phyloP scores from a whole-genome alignment of 148 eudicot genomes.

The Chenopodium berlandieri region DNA sequence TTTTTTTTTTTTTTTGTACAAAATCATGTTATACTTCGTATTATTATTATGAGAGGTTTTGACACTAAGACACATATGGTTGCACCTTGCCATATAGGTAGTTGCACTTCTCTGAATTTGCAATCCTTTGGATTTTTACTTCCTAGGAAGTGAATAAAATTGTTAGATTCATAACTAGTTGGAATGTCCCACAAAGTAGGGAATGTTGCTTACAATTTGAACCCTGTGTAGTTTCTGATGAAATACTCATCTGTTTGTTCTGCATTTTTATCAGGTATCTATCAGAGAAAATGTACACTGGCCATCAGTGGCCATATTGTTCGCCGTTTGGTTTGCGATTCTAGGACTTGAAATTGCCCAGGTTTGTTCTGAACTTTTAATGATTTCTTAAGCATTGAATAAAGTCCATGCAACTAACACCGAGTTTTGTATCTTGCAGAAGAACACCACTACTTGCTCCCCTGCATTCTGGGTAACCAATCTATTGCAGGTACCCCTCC shows the following conservation, averaged over 20 bases:
- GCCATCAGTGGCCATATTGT: conserved; percentile 43
- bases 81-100: too few relatives aligned
- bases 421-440: conserved; percentile 35
- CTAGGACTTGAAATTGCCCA: conserved; percentile 46
- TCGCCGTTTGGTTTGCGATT: conserved; percentile 48
- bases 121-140: too few relatives aligned
- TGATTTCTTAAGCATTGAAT: background rate
- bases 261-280: conserved; percentile 28
- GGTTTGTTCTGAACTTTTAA: conserved; percentile 20
- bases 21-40: too few relatives aligned
- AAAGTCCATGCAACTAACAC: background rate
- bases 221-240: background rate
- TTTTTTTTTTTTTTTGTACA: too few relatives aligned
- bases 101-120: too few relatives aligned
- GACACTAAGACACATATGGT: too few relatives aligned
- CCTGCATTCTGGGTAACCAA: conserved; percentile 45
- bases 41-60: too few relatives aligned
- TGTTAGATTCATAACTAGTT: too few relatives aligned
- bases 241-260: background rate
- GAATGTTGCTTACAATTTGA: too few relatives aligned
- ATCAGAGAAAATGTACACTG: conserved; percentile 43
- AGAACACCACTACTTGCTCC: conserved; percentile 47
- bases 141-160: too few relatives aligned
- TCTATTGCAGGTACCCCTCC: conserved; percentile 49
- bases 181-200: too few relatives aligned